Evolutionary conservation across 148 eudicot species (phyloP).

Genomic region (Silene conica): DNA sequence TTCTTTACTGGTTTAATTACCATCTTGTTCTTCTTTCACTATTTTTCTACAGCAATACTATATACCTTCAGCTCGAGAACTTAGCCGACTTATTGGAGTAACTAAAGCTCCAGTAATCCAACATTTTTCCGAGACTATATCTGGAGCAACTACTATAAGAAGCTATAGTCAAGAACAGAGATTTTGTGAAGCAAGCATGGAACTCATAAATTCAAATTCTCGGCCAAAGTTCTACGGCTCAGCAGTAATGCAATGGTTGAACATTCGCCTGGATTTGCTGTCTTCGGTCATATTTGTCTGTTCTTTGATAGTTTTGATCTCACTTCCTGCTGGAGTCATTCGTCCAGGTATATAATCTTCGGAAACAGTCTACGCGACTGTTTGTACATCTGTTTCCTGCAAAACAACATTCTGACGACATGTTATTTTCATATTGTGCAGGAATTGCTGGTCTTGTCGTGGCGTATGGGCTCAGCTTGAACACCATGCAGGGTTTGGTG

Average conservation of each 20-base stretch:
- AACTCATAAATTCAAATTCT: slow-evolving; percentile 44
- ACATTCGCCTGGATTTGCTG: slow-evolving; percentile 53
- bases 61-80: slow-evolving; percentile 57
- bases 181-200: slow-evolving; percentile 37
- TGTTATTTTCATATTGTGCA: slow-evolving; percentile 13
- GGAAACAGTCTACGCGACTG: background rate
- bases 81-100: slow-evolving; percentile 51
- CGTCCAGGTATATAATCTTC: slow-evolving; percentile 45
- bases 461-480: slow-evolving; percentile 53
- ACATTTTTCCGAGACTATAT: slow-evolving; percentile 63
- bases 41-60: slow-evolving; percentile 47
- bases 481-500: slow-evolving; percentile 35
- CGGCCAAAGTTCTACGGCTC: slow-evolving; percentile 56
- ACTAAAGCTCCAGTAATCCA: slow-evolving; percentile 72
- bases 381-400: background rate
- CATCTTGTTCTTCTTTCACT: background rate
- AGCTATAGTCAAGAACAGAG: slow-evolving; percentile 58
- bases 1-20: background rate
- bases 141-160: slow-evolving; percentile 62
- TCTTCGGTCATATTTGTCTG: slow-evolving; percentile 46
- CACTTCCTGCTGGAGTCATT: slow-evolving; percentile 50
- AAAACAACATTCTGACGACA: background rate
- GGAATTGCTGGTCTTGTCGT: slow-evolving; percentile 60
- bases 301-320: slow-evolving; percentile 51
- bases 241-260: slow-evolving; percentile 63